Base-by-base conservation (phyloP, 306 rosid genomes). In the Elaeagnus macrophylla region DNA sequence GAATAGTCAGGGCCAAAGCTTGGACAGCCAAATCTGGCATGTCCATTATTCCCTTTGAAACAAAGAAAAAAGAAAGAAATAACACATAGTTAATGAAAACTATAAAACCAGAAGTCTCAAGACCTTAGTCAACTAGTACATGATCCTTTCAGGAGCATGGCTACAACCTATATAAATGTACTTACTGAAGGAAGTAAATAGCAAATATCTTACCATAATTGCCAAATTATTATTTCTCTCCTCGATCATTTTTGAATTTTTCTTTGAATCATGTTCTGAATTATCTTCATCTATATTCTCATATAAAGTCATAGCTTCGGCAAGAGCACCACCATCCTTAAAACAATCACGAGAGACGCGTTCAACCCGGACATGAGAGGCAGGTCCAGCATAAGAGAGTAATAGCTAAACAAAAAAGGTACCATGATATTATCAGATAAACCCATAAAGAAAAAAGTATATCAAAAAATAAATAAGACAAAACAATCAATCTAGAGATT, bases 371-470 rank as follows among this genome's bases (percentile, higher is more conserved):
- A 82, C 89, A 67, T 84, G 79, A 55, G 94, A 86, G 56, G 91
- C 84, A 58, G 97, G 94, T 67, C 97, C 97, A 60, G 97, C 84
- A 86, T 78, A 86, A 54, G 72, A 86, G 60, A 81, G 55, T 56
- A 91, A 67, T 65, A 86, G 59, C 97, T 91, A 75, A 64, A 12
- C 62, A 67, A 56, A 72, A 50, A 64, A 61, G 12, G 10, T 12
- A 35, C 39, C 37, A 51, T 12, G 18, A 16, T 20, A 65, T 56
- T 10, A 53, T 54, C 11, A 69, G 62, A 19, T 12, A 32, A 55
- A 61, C 39, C 14, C 48, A 15, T 51, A 4, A 62, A 10, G 2
- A 8, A 13, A 45, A 2, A 25, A 25, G 32, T 25, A 25, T 25
- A 25, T 25, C 4, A 25, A 1, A 25, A 25, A 25, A 25, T 25